phyloP scores from a whole-genome alignment of 2,329 filamentous ascomycete species.

The Talaromyces sp. region DNA sequence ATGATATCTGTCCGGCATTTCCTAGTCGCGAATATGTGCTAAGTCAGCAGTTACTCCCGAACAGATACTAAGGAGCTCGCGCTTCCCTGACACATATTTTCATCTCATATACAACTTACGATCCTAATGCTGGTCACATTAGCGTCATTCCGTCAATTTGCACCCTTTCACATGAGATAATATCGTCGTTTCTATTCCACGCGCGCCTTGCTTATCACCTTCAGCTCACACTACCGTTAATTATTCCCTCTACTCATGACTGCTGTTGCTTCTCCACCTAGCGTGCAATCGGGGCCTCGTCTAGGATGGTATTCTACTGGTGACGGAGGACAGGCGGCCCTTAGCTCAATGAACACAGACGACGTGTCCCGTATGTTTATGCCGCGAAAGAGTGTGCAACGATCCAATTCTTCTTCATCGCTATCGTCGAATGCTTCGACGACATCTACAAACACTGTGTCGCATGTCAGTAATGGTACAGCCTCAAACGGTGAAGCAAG shows the following conservation, averaged over 20 bases:
- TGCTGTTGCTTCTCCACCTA: slow-evolving; percentile 61
- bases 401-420: slow-evolving; percentile 87
- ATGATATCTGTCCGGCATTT: background rate
- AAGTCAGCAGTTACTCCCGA: background rate
- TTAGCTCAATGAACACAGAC: slow-evolving; percentile 72
- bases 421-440: slow-evolving; percentile 50
- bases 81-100: background rate
- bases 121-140: slow-evolving; percentile 10
- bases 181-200: background rate
- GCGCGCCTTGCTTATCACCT: background rate
- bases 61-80: slow-evolving; percentile 1
- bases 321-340: slow-evolving; percentile 55
- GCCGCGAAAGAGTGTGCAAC: slow-evolving; percentile 79
- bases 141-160: background rate
- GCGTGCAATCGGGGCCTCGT: slow-evolving; percentile 57
- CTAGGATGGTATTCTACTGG: slow-evolving; percentile 56
- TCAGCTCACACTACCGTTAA: background rate
- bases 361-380: slow-evolving; percentile 83
- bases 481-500: slow-evolving; percentile 33
- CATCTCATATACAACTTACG: background rate
- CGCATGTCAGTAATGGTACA: slow-evolving; percentile 36
- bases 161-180: background rate
- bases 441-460: slow-evolving; percentile 50
- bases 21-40: background rate
- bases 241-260: slow-evolving; percentile 49